Conservation (phyloP, 2,329 filamentous ascomycete genomes). For the Cladosporium sp. region DNA sequence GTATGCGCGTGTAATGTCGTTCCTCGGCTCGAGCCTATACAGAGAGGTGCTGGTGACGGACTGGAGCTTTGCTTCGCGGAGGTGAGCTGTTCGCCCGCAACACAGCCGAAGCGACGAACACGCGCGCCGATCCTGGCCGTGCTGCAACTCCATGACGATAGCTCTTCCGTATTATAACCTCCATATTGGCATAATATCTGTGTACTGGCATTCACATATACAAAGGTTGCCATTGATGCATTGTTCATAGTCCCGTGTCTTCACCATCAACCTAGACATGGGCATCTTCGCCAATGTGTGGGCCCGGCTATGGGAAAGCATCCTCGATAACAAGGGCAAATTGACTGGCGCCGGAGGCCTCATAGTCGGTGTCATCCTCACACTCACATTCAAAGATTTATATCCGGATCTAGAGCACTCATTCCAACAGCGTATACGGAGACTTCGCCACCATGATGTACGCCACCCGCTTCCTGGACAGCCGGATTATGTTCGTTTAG, state of each 20-base stretch:
- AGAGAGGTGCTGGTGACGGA: background rate
- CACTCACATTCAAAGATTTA: conserved; percentile 76
- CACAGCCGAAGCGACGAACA: background rate
- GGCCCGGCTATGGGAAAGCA: conserved; percentile 33
- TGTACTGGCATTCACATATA: background rate
- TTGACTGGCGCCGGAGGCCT: conserved; percentile 54
- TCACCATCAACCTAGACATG: conserved; percentile 20
- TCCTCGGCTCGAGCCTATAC: background rate
- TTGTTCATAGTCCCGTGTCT: background rate
- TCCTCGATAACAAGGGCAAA: conserved; percentile 38
- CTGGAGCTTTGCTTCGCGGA: conserved; percentile 20
- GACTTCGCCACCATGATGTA: conserved; percentile 29
- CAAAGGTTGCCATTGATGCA: background rate
- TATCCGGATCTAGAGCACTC: conserved; percentile 72
- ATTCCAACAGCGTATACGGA: conserved; percentile 52
- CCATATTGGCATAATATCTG: background rate
- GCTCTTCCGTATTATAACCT: background rate
- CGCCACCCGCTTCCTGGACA: conserved; percentile 33
- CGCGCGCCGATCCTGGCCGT: background rate
- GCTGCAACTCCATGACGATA: background rate
- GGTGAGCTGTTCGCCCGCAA: conserved; percentile 15
- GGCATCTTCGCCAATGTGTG: conserved; percentile 30
- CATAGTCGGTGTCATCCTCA: conserved; percentile 72
- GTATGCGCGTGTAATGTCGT: background rate
- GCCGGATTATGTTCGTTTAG: conserved; percentile 36